phyloP scores from a whole-genome alignment of 1,284 basidiomycete species.

The Ceratobasidium theobromae region DNA sequence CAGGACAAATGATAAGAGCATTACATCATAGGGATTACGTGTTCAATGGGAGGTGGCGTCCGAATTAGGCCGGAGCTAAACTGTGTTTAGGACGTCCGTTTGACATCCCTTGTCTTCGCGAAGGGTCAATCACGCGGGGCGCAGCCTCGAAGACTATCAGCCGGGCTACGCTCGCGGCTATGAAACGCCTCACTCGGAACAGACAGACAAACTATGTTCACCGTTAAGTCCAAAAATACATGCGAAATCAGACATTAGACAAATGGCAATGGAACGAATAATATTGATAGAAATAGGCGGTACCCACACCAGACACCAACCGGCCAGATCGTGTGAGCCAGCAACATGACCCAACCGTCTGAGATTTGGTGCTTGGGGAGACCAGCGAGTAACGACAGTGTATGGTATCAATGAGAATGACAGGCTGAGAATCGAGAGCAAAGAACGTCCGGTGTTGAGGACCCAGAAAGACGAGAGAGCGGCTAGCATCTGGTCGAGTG shows the following conservation, averaged over 20 bases:
- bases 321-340: not conserved
- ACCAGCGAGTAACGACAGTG: constrained; percentile 22
- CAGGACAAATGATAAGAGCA: no score
- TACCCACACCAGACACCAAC: not conserved
- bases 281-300: constrained; percentile 29
- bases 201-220: no score
- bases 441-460: not conserved
- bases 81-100: no score
- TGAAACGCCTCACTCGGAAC: no score
- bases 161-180: no score
- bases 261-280: not conserved
- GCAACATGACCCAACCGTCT: not conserved
- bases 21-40: no score
- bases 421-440: not conserved
- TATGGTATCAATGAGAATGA: not conserved
- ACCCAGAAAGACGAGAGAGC: constrained; percentile 6
- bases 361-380: not conserved
- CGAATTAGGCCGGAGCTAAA: no score
- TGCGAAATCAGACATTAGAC: not conserved
- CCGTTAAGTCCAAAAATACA: not conserved
- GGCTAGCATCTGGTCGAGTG: not conserved
- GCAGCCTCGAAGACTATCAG: no score
- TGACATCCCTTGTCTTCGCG: no score
- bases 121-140: no score
- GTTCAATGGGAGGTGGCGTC: no score